Evolutionary conservation across 228 moss, liverwort and hornwort species (phyloP).

Genomic region (Sphagnum fallax): DNA sequence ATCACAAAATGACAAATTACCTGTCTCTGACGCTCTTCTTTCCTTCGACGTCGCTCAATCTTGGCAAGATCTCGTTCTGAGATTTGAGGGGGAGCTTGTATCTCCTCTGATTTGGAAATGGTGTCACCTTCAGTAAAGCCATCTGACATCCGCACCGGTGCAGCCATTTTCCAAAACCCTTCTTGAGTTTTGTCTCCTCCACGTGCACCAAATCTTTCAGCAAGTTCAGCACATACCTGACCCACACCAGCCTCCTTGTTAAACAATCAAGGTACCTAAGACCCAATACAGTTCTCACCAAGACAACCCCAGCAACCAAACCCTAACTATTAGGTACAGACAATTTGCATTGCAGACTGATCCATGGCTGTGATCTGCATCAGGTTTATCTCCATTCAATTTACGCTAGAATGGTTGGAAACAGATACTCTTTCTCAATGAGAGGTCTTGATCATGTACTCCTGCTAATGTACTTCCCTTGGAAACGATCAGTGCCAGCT

Average conservation of each 20-base stretch:
- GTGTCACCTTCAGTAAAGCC: conserved; percentile 78
- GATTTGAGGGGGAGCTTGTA: conserved; percentile 72
- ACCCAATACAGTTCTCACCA: background rate
- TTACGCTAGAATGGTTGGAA: background rate
- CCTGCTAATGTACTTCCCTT: no score
- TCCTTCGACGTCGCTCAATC: conserved; percentile 83
- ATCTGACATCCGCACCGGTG: conserved; percentile 95
- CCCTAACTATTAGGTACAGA: background rate
- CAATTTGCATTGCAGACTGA: background rate
- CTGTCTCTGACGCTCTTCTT: conserved; percentile 96
- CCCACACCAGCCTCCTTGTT: background rate
- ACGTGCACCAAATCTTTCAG: conserved; percentile 77
- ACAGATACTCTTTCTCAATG: background rate
- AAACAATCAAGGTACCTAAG: background rate
- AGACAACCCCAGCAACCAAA: background rate
- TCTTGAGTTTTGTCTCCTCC: conserved; percentile 69
- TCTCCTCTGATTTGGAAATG: conserved; percentile 44
- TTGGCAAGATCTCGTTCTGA: conserved; percentile 89
- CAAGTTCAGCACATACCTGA: conserved; percentile 78
- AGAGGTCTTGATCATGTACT: background rate
- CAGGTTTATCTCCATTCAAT: background rate
- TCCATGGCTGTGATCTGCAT: background rate
- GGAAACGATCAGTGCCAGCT: no score
- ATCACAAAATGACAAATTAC: conserved; percentile 17
- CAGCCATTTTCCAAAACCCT: conserved; percentile 83